A percentile compares a stretch with the other conserved stretches of the same genome.
Evolutionary conservation across 768 basidiomycete genomes (phyloP).

Genomic region (Russula ochroleuca): DNA sequence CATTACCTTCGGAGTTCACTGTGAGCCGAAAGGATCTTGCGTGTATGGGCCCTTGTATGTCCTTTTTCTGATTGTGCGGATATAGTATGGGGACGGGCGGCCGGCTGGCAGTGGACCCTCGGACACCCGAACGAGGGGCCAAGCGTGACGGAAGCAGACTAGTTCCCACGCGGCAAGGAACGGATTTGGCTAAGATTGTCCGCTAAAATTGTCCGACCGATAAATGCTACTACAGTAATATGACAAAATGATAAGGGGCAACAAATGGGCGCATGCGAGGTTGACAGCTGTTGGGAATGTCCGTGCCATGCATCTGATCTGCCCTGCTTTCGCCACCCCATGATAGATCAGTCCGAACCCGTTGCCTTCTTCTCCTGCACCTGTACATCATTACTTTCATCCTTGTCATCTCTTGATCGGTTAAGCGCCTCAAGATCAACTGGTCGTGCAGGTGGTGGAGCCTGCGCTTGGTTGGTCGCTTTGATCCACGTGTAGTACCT

Average conservation of each 20-base stretch:
- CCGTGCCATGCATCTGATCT: neutral
- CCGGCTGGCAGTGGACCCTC: no score
- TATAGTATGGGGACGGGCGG: no score
- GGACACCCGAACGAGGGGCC: neutral
- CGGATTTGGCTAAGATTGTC: neutral
- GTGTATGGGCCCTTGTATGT: no score
- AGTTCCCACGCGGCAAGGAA: neutral
- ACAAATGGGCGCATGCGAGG: neutral
- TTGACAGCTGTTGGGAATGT: neutral
- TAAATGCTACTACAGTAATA: neutral
- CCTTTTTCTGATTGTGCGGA: no score
- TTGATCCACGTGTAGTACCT: conserved; percentile 61
- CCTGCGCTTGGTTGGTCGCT: conserved; percentile 34
- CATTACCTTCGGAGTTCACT: no score
- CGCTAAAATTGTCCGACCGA: neutral
- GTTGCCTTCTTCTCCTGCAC: conserved; percentile 30
- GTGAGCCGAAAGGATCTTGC: no score
- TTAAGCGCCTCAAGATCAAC: conserved; percentile 41
- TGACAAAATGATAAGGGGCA: neutral
- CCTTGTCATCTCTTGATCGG: conserved; percentile 27
- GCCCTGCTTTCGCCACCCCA: no score
- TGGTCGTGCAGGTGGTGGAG: conserved; percentile 31
- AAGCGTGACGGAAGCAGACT: neutral
- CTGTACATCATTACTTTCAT: conserved; percentile 32
- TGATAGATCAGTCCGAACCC: no score